phyloP scores from a whole-genome alignment of 1,139 yeast genomes.

The Hemisphaericaspora lyxosophila region DNA sequence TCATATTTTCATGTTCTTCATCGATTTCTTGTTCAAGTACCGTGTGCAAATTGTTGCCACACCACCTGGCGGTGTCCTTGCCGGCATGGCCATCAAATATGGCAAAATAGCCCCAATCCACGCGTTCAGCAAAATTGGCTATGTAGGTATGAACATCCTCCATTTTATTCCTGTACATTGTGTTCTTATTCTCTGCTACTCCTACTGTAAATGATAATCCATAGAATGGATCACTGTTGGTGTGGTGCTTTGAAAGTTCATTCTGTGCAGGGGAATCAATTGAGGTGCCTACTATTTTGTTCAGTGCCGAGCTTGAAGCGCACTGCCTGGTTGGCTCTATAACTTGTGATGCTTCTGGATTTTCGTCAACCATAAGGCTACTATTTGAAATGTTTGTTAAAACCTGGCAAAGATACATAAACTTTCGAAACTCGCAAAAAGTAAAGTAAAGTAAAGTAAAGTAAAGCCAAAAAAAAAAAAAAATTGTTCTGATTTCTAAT shows the following conservation, averaged over 20 bases:
- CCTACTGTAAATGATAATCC: constrained; percentile 75
- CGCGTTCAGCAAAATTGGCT: constrained; percentile 83
- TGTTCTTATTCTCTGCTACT: constrained; percentile 84
- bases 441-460: too few species aligned
- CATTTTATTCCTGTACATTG: constrained; percentile 83
- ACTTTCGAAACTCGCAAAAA: not conserved
- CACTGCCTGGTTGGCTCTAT: not conserved
- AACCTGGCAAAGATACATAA: not conserved
- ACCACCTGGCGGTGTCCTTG: constrained; percentile 89
- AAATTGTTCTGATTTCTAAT: not conserved
- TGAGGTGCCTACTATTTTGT: not conserved
- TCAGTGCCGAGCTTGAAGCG: not conserved
- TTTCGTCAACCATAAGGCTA: not conserved
- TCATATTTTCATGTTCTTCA: constrained; percentile 9
- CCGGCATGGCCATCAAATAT: constrained; percentile 99
- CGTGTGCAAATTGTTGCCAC: constrained; percentile 83
- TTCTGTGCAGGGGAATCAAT: not conserved
- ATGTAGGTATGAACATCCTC: constrained; percentile 96
- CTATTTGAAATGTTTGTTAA: too few species aligned
- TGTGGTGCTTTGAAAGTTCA: not conserved
- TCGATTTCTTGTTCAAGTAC: constrained; percentile 55
- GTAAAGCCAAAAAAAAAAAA: too few species aligned
- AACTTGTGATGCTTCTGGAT: not conserved
- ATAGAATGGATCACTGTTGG: constrained; percentile 36
- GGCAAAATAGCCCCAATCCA: constrained; percentile 96